Evolutionary conservation across 75 land plant genomes (phyloP).

Genomic region (Chamaecyparis obtusa): DNA sequence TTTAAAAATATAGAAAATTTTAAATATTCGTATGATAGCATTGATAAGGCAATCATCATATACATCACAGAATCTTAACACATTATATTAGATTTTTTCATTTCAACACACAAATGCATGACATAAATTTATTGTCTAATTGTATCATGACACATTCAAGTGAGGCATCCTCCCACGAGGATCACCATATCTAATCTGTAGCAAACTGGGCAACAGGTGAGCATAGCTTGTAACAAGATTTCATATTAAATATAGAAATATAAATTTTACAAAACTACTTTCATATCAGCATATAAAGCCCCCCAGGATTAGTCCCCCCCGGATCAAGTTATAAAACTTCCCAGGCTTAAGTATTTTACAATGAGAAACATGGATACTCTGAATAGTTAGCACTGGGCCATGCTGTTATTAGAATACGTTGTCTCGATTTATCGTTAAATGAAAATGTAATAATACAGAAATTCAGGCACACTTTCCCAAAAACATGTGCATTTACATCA

Average conservation of each 20-base stretch:
- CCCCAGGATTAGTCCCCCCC: conserved; percentile 89
- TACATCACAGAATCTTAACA: no score
- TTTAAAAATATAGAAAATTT: no score
- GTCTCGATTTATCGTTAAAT: not conserved
- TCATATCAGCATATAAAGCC: conserved; percentile 86
- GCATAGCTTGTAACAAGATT: not conserved
- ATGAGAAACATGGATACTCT: not conserved
- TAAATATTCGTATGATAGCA: no score
- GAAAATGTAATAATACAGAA: not conserved
- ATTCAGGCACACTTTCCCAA: not conserved
- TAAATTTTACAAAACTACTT: not conserved
- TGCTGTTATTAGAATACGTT: not conserved
- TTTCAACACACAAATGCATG: no score
- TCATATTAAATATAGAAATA: not conserved
- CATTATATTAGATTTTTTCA: no score
- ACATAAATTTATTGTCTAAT: no score
- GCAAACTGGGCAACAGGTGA: not conserved
- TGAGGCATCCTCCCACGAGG: conserved; percentile 76
- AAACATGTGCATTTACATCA: conserved; percentile 4
- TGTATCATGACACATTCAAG: no score
- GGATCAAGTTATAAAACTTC: no score
- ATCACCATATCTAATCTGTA: conserved; percentile 96
- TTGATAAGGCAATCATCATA: no score
- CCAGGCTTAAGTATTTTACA: conserved; percentile 87
- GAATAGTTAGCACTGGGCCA: not conserved